Percentiles rank a stretch among this genome's conserved stretches.
Conservation (phyloP, 2,329 filamentous ascomycete species). For the Alternaria triticina region DNA sequence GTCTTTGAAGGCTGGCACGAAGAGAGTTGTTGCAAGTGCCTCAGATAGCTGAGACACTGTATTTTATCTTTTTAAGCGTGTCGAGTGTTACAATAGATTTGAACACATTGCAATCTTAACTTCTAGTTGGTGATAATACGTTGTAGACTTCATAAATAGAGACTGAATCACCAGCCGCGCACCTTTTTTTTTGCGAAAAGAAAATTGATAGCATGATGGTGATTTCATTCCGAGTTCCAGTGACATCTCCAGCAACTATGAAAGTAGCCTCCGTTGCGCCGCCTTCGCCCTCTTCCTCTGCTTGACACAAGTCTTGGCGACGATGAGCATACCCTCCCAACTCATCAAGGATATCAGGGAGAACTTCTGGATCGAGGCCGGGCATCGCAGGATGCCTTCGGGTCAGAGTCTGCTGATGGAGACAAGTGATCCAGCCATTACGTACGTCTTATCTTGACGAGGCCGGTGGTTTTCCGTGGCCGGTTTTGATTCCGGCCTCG, state of each 20-base stretch:
- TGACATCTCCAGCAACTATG: no score
- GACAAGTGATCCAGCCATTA: conserved; percentile 43
- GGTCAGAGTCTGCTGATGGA: conserved; percentile 16
- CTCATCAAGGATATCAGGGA: background rate
- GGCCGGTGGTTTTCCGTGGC: conserved; percentile 44
- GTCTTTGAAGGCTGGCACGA: background rate
- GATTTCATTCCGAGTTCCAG: background rate
- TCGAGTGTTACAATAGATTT: background rate
- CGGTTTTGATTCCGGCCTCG: conserved; percentile 43
- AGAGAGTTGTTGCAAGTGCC: background rate
- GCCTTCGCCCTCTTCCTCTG: background rate
- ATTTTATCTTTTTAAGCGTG: background rate
- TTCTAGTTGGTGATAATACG: background rate
- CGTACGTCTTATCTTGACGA: conserved; percentile 44
- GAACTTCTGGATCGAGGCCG: conserved; percentile 2
- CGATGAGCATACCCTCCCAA: conserved; percentile 14
- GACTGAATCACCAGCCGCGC: background rate
- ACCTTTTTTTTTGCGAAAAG: background rate
- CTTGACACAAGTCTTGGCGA: conserved; percentile 19
- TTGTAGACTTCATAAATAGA: background rate
- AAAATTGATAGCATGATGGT: background rate
- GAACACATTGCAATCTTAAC: background rate
- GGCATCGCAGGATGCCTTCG: conserved; percentile 14
- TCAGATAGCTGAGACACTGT: background rate
- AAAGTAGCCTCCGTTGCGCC: background rate